Evolutionary conservation across 371 early-diverging fungal species (phyloP).

Genomic region (Lichtheimia ramosa): DNA sequence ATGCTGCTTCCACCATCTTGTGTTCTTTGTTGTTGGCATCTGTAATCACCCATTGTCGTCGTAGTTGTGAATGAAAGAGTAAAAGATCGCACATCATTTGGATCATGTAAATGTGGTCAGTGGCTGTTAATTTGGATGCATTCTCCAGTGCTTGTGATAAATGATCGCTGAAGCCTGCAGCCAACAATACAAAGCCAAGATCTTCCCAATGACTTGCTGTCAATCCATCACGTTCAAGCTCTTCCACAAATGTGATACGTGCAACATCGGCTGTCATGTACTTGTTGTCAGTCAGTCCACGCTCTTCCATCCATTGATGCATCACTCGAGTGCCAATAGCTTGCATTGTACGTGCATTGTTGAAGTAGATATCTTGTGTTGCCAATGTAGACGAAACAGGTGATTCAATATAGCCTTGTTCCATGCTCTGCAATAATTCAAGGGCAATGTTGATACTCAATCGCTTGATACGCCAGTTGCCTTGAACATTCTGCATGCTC

Average conservation of each 20-base stretch:
- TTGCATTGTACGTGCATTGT: conserved; percentile 6
- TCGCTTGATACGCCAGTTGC: conserved; percentile 41
- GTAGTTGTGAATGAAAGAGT: conserved; percentile 2
- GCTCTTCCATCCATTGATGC: conserved; percentile 6
- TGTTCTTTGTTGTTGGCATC: conserved; percentile 13
- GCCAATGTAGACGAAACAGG: neutral
- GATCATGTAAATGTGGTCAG: conserved; percentile 12
- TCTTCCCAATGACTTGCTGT: conserved; percentile 30
- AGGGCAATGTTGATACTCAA: conserved; percentile 14
- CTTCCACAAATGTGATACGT: conserved; percentile 14
- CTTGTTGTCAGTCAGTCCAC: neutral
- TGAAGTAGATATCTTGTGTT: neutral
- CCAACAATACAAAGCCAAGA: conserved; percentile 20
- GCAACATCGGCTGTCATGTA: conserved; percentile 5
- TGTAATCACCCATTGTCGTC: neutral
- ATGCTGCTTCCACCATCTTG: conserved; percentile 19
- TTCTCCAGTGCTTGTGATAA: neutral
- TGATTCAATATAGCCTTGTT: conserved; percentile 4
- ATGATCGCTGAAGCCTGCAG: conserved; percentile 10
- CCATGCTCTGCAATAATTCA: neutral
- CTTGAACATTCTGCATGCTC: conserved; percentile 39
- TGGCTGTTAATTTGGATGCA: neutral
- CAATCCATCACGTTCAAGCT: conserved; percentile 26
- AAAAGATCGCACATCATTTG: conserved; percentile 13
- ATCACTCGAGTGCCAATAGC: neutral